These are phyloP conservation scores for Trichoderma koningii DNA, from an alignment of 2,329 filamentous ascomycete genomes.

Conservation along the genomic window DNA sequence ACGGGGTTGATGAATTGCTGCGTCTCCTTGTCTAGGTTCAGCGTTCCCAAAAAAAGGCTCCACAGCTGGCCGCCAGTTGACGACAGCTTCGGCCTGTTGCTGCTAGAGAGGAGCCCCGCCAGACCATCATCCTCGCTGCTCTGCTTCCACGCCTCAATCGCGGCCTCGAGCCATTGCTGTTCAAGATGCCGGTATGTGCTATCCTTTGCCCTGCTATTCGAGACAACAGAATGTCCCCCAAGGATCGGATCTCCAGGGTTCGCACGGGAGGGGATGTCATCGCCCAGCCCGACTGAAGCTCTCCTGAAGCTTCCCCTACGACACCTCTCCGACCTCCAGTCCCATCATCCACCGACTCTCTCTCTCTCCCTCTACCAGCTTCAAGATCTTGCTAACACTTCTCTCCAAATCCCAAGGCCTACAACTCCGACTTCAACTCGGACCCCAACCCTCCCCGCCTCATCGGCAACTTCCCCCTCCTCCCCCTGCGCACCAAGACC, in stretches of 20 bases:
- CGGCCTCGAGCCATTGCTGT: slow-evolving; percentile 35
- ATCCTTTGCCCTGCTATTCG: slow-evolving; percentile 28
- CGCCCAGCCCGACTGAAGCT: neutral
- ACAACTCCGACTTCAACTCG: slow-evolving; percentile 94
- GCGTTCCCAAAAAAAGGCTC: neutral
- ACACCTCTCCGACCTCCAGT: neutral
- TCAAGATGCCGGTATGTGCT: slow-evolving; percentile 52
- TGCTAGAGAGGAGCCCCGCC: slow-evolving; percentile 27
- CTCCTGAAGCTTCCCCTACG: neutral
- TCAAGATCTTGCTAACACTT: slow-evolving; percentile 17
- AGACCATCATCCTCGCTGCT: slow-evolving; percentile 26
- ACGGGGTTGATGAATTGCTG: neutral
- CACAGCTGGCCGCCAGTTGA: slow-evolving; percentile 26
- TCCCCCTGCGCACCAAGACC: slow-evolving; percentile 91
- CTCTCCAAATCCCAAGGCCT: slow-evolving; percentile 62
- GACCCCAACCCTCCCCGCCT: slow-evolving; percentile 66
- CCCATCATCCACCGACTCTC: neutral
- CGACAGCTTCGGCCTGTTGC: slow-evolving; percentile 28
- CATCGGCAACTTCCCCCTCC: slow-evolving; percentile 89
- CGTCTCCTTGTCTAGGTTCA: neutral
- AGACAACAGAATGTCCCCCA: neutral
- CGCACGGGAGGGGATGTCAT: neutral
- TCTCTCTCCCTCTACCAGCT: neutral
- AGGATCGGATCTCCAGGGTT: neutral
- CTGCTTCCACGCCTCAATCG: slow-evolving; percentile 23